Conservation (phyloP, 345 rosid genomes). For the Trapa incisa region DNA sequence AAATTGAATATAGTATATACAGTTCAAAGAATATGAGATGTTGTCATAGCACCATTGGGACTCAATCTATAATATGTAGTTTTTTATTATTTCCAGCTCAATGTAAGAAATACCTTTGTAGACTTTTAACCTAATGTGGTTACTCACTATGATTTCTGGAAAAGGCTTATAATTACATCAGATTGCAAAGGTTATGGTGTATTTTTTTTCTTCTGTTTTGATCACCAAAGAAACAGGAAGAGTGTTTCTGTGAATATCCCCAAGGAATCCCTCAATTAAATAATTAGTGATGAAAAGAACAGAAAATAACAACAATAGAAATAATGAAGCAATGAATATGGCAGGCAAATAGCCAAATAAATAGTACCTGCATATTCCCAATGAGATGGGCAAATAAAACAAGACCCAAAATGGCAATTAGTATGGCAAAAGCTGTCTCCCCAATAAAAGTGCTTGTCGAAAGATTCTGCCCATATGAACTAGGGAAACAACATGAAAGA, state of each 20-base stretch:
- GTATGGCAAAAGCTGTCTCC: constrained; percentile 79
- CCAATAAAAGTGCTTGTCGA: constrained; percentile 71
- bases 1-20: not conserved
- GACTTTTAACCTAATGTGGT: not conserved
- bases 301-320: not conserved
- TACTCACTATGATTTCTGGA: not conserved
- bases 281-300: not conserved
- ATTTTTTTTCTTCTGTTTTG: too few relatives aligned
- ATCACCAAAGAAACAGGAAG: too few relatives aligned
- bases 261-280: not conserved
- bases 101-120: not conserved
- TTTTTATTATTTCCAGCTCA: not conserved
- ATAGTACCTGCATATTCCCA: constrained; percentile 87
- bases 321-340: not conserved
- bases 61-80: not conserved
- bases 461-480: constrained; percentile 91
- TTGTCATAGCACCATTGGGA: not conserved
- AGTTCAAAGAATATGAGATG: not conserved
- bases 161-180: not conserved
- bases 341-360: constrained; percentile 5
- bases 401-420: constrained; percentile 73
- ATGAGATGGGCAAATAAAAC: constrained; percentile 85
- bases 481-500: constrained; percentile 9
- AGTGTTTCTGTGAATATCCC: not conserved
- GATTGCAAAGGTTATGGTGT: too few relatives aligned